Base-by-base conservation (phyloP, 179 eudicot species). In the Beta corolliflora region DNA sequence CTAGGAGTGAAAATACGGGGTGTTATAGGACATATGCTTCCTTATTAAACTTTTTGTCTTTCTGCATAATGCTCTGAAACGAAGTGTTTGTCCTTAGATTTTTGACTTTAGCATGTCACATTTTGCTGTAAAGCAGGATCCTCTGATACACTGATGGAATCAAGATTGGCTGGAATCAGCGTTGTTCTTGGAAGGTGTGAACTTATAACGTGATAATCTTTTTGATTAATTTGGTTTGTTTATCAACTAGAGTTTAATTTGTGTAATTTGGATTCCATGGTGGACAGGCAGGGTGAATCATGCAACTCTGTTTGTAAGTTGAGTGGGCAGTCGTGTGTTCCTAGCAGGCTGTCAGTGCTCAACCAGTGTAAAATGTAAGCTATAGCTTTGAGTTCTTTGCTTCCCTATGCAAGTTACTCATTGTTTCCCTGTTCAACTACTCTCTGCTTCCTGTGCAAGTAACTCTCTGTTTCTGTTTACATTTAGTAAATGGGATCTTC, bases 341-440 rank as follows among this genome's bases (percentile, higher is more conserved):
- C 92, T 77, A 90, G 91, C 94, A 93, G 94, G 89, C 89, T 97
- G 50, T 55, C 76, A 69, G 77, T 92, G 53, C 97, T 97, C 77
- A 94, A 93, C 84, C 88, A 92, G 65, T 97, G 99, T 84, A 91
- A 91, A 86, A 82, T 90, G 99, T 95, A 91, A 92, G 95, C 81
- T 76, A 71, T 58, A 48, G 36, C 54, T 25, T 25, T 81, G 16
- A 44, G 29, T 52, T 58, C 31, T 60, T 52, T 53, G 6, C 52
- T 63, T 29, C 41, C 45, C 48, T 46, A 69, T 59, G n/a, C 13
- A 63, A 9, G 41, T 41, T 36, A 45, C 31, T 25, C n/a, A 9
- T 48, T 48, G 52, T 9, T 5, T 48, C 52, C 52, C 52, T 48
- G 9, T 48, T 48, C 9, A 6, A 48, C 52, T 48, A 48, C 52